A percentile compares a stretch with the other conserved stretches of the same genome.
These are phyloP conservation scores for Gossypium aridum DNA, from an alignment of 441 rosid species.

Conservation along the genomic window DNA sequence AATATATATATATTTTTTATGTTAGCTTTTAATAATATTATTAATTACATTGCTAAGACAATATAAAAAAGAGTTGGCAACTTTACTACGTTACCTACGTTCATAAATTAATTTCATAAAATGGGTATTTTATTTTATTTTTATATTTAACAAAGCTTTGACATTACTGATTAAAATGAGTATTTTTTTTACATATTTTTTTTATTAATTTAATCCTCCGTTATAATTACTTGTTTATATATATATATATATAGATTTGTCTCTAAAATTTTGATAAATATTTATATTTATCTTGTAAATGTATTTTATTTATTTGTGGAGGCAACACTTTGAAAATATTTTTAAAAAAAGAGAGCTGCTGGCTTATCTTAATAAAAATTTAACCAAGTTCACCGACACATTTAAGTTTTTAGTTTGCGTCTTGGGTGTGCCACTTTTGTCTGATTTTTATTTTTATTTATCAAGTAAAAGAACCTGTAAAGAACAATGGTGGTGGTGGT, in stretches of 20 bases:
- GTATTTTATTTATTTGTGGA: no score
- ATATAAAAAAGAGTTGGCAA: neutral
- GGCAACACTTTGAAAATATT: no score
- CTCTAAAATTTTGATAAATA: no score
- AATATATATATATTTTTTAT: neutral
- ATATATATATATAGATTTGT: no score
- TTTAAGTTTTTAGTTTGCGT: neutral
- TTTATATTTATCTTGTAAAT: no score
- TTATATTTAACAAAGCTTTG: no score
- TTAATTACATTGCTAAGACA: neutral
- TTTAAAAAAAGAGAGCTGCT: neutral
- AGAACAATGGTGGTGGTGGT: neutral
- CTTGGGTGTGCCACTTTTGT: neutral
- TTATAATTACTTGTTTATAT: no score
- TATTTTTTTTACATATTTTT: no score
- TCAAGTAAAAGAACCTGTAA: no score
- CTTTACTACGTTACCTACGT: neutral
- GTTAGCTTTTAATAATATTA: neutral
- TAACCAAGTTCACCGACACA: conserved; percentile 8
- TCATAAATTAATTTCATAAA: neutral
- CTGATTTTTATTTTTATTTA: neutral
- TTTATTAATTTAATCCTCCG: no score
- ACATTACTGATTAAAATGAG: no score
- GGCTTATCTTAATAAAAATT: neutral
- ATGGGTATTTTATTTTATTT: neutral